Evolutionary conservation across 345 rosid species (phyloP).

Genomic region (Trapa incisa): DNA sequence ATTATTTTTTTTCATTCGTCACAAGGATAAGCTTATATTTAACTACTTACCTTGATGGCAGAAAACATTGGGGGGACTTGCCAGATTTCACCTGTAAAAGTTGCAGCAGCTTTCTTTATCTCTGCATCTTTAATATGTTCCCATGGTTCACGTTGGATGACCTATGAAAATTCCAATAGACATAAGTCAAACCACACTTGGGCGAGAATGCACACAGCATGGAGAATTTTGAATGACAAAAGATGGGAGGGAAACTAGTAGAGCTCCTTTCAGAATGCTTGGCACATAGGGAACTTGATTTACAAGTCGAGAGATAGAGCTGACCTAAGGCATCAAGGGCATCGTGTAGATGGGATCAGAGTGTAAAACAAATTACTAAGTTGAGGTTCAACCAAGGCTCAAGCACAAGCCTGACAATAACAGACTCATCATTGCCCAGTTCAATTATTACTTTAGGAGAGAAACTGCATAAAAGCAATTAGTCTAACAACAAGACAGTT

Average conservation of each 20-base stretch:
- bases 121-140: constrained; percentile 84
- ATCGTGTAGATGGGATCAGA: not conserved
- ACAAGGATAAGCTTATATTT: not conserved
- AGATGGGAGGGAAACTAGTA: not conserved
- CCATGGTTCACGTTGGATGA: constrained; percentile 91
- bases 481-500: not conserved
- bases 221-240: not conserved
- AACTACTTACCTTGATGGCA: constrained; percentile 74
- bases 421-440: not conserved
- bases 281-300: not conserved
- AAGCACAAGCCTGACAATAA: not conserved
- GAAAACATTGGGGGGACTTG: constrained; percentile 99
- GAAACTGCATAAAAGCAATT: not conserved
- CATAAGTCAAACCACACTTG: not conserved
- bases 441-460: not conserved
- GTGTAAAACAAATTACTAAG: not conserved
- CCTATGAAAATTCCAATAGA: constrained; percentile 24
- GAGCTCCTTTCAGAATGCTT: not conserved
- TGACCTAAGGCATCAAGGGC: not conserved
- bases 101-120: constrained; percentile 57
- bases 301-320: not conserved
- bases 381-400: not conserved
- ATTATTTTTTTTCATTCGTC: not conserved
- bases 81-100: constrained; percentile 92
- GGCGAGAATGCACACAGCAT: not conserved